phyloP scores from a whole-genome alignment of 176 grass and related monocot genomes.

The Aechmea fasciata region DNA sequence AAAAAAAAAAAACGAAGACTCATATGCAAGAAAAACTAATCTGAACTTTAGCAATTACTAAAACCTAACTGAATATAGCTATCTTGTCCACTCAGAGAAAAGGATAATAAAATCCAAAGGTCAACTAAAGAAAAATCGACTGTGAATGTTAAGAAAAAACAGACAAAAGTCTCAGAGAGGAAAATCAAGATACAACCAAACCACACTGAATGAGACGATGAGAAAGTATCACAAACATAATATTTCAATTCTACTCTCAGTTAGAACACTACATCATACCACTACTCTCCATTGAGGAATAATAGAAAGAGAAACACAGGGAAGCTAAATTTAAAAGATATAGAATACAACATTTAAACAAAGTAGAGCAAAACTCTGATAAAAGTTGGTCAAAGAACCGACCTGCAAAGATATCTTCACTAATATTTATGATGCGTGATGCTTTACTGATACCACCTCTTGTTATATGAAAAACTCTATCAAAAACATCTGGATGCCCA shows the following conservation, averaged over 20 bases:
- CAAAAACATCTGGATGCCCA: constrained; percentile 97
- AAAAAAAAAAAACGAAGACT: not conserved
- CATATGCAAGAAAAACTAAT: not conserved
- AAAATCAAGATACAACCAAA: not conserved
- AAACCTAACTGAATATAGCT: no score
- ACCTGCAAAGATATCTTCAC: constrained; percentile 97
- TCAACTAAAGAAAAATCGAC: not conserved
- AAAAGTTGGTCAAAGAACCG: constrained; percentile 17
- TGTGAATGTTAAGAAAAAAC: not conserved
- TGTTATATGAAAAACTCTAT: constrained; percentile 95
- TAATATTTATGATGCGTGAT: constrained; percentile 86
- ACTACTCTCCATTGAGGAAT: no score
- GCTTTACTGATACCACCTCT: constrained; percentile 95
- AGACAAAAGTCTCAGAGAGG: not conserved
- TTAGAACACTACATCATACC: no score
- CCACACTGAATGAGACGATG: not conserved
- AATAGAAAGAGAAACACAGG: not conserved
- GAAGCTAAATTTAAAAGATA: not conserved
- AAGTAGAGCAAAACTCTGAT: not conserved
- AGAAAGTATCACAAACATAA: no score
- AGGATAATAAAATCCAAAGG: no score
- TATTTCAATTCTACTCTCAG: no score
- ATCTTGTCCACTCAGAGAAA: no score
- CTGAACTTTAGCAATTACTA: not conserved
- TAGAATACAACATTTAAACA: not conserved